These are phyloP conservation scores for Scytalidium sp. DNA, from an alignment of 2,329 filamentous ascomycete genomes.

Conservation along the genomic window DNA sequence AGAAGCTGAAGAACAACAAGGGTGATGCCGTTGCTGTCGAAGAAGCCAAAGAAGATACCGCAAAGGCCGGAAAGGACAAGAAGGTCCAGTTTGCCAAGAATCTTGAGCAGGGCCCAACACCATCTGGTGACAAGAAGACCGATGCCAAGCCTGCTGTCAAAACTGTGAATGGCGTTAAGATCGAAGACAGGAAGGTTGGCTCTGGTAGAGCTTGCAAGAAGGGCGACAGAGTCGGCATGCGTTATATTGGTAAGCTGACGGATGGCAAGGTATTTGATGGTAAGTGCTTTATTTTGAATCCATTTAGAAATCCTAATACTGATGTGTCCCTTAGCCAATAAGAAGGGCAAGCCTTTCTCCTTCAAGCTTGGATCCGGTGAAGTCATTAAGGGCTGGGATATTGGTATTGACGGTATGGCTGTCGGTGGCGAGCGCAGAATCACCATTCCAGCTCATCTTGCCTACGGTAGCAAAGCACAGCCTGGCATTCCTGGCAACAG, in stretches of 20 bases:
- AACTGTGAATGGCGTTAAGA: constrained; percentile 80
- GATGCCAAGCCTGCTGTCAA: constrained; percentile 61
- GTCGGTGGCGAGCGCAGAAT: constrained; percentile 92
- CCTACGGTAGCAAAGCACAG: constrained; percentile 80
- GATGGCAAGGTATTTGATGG: constrained; percentile 95
- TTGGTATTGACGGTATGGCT: constrained; percentile 88
- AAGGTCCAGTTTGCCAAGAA: constrained; percentile 99
- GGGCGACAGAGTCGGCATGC: constrained; percentile 86
- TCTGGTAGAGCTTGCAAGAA: constrained; percentile 82
- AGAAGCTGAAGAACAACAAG: constrained; percentile 99
- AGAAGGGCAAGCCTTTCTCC: constrained; percentile 95
- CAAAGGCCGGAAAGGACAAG: constrained; percentile 64
- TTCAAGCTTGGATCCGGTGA: constrained; percentile 94
- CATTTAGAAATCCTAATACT: constrained; percentile 11
- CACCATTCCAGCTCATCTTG: constrained; percentile 81
- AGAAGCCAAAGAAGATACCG: constrained; percentile 55
- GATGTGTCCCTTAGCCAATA: constrained; percentile 68
- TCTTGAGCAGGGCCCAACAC: constrained; percentile 92
- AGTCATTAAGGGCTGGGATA: constrained; percentile 99
- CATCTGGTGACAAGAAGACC: constrained; percentile 52
- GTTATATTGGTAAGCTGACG: constrained; percentile 96
- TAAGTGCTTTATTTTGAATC: constrained; percentile 50
- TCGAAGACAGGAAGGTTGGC: constrained; percentile 94
- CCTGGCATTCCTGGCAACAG: constrained; percentile 91
- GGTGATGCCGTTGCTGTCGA: constrained; percentile 71